Evolutionary conservation across 176 grass and related monocot species (phyloP).

Genomic region (Echinochloa phyllopogon): DNA sequence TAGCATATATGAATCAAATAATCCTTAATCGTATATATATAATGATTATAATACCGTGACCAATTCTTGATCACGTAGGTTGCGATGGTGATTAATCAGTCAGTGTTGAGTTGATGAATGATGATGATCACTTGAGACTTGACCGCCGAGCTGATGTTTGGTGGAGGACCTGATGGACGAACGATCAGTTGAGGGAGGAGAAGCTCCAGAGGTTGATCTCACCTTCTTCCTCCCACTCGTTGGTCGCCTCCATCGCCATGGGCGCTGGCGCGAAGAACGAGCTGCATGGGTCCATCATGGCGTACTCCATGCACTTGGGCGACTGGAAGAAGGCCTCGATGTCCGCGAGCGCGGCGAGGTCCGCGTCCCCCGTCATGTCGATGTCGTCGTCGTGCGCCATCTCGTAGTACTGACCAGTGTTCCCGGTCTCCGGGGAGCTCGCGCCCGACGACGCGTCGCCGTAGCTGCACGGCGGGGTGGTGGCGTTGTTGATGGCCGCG

Average conservation of each 20-base stretch:
- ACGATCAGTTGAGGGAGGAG: slow-evolving; percentile 58
- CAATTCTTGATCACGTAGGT: slow-evolving; percentile 44
- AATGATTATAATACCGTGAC: slow-evolving; percentile 41
- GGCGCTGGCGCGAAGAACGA: slow-evolving; percentile 64
- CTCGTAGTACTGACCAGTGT: not conserved
- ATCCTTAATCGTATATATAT: slow-evolving; percentile 31
- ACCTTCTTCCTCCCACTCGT: slow-evolving; percentile 82
- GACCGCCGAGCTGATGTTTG: slow-evolving; percentile 24
- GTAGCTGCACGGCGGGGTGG: slow-evolving; percentile 25
- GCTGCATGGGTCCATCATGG: slow-evolving; percentile 69
- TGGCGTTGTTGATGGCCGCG: not conserved
- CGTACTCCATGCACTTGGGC: slow-evolving; percentile 87
- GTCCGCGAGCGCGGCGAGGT: slow-evolving; percentile 61
- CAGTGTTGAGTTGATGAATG: slow-evolving; percentile 36
- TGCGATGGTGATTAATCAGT: slow-evolving; percentile 38
- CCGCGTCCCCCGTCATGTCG: slow-evolving; percentile 19
- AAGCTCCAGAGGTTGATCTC: slow-evolving; percentile 91
- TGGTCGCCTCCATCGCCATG: slow-evolving; percentile 35
- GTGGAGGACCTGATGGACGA: slow-evolving; percentile 9
- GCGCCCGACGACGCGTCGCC: slow-evolving; percentile 26
- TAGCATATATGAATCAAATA: slow-evolving; percentile 45
- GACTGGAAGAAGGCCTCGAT: slow-evolving; percentile 91
- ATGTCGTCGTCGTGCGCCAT: slow-evolving; percentile 25
- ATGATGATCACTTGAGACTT: slow-evolving; percentile 13
- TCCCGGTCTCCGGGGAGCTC: slow-evolving; percentile 50